Conservation (phyloP, 2,329 filamentous ascomycete genomes). For the Diaporthe eres region DNA sequence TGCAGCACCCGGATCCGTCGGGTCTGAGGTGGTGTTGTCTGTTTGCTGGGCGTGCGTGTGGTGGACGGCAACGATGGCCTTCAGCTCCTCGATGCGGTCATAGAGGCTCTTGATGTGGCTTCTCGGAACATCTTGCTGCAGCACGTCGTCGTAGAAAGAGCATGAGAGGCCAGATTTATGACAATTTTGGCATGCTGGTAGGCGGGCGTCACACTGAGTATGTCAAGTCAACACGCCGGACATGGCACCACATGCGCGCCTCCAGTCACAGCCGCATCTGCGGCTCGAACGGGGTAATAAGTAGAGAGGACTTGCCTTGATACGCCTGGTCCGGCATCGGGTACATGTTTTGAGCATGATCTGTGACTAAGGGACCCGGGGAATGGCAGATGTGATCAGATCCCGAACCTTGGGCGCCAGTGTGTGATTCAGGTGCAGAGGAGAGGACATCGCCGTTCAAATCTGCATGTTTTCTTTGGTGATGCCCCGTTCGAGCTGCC, state of each 20-base stretch:
- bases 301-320: constrained; percentile 17
- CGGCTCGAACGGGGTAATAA: not conserved
- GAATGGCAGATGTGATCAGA: not conserved
- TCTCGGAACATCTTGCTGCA: constrained; percentile 32
- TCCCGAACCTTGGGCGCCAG: not conserved
- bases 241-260: not conserved
- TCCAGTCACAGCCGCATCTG: not conserved
- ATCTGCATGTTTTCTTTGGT: not conserved
- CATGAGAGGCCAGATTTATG: constrained; percentile 34
- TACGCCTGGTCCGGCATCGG: constrained; percentile 33
- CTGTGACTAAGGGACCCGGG: not conserved
- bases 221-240: not conserved
- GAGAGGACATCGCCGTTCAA: not conserved
- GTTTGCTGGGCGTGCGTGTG: not conserved
- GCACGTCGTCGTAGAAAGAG: constrained; percentile 32
- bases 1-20: not conserved
- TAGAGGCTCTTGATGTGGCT: constrained; percentile 37
- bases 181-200: constrained; percentile 33
- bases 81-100: constrained; percentile 37
- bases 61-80: constrained; percentile 35
- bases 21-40: not conserved
- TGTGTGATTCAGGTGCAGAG: constrained; percentile 8
- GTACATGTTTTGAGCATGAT: constrained; percentile 38
- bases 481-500: not conserved
- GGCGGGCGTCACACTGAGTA: constrained; percentile 30